These are phyloP conservation scores for Scopulariopsis brevicaulis DNA, from an alignment of 2,329 filamentous ascomycete species.

Conservation along the genomic window DNA sequence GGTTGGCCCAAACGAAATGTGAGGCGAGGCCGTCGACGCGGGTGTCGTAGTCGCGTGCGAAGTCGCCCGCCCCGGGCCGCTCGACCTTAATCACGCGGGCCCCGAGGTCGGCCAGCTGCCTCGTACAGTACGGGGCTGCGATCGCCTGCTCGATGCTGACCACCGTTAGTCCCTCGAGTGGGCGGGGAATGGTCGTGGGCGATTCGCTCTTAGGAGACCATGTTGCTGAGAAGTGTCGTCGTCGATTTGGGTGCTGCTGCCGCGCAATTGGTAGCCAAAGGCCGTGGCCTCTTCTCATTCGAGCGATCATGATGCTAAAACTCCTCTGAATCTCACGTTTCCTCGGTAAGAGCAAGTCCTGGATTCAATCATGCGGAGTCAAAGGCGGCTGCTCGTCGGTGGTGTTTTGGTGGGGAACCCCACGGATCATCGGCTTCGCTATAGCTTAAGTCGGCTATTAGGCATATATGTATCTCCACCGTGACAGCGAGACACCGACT, in stretches of 20 bases:
- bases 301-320: not conserved
- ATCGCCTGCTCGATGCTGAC: conserved; percentile 43
- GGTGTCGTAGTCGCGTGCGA: conserved; percentile 37
- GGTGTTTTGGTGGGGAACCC: not conserved
- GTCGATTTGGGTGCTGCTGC: not conserved
- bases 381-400: not conserved
- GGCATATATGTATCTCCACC: not conserved
- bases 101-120: conserved; percentile 40
- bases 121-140: conserved; percentile 40
- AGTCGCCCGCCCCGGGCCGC: conserved; percentile 37
- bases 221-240: not conserved
- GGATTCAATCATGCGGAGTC: too few relatives aligned
- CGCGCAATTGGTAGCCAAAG: not conserved
- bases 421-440: not conserved
- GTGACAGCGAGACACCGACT: not conserved
- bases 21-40: conserved; percentile 36
- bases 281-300: not conserved
- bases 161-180: conserved; percentile 31
- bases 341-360: not conserved
- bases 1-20: conserved; percentile 44
- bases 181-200: conserved; percentile 2
- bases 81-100: conserved; percentile 44
- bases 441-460: not conserved
- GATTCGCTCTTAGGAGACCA: not conserved
- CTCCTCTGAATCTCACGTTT: not conserved